These are phyloP conservation scores for Stachybotrys echinatus DNA, from an alignment of 2,329 filamentous ascomycete species.

Conservation along the genomic window DNA sequence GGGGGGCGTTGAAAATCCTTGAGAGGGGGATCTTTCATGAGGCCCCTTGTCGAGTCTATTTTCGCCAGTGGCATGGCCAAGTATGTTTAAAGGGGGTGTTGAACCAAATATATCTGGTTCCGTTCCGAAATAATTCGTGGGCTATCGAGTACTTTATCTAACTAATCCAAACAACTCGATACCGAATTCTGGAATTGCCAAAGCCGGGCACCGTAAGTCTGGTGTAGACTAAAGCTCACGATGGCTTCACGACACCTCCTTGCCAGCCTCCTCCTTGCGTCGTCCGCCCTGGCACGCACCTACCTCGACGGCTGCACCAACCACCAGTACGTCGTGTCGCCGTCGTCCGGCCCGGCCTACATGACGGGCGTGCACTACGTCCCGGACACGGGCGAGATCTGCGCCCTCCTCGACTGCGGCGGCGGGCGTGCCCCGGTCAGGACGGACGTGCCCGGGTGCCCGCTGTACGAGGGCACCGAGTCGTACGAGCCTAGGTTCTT, in stretches of 20 bases:
- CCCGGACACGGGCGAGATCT: constrained; percentile 59
- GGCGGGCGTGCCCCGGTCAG: constrained; percentile 61
- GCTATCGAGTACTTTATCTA: no score
- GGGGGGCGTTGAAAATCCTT: no score
- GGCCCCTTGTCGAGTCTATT: no score
- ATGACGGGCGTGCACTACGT: constrained; percentile 53
- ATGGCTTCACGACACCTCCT: constrained; percentile 20
- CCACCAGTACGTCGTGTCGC: constrained; percentile 24
- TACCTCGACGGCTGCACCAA: constrained; percentile 41
- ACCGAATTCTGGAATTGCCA: no score
- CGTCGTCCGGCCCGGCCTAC: constrained; percentile 28
- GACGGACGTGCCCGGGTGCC: constrained; percentile 57
- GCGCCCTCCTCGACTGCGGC: constrained; percentile 60
- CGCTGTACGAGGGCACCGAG: constrained; percentile 47
- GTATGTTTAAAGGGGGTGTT: no score
- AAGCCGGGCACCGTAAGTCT: no score
- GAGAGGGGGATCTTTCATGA: no score
- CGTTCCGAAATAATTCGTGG: no score
- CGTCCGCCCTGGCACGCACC: constrained; percentile 34
- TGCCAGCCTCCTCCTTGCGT: constrained; percentile 21
- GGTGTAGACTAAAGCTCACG: not conserved
- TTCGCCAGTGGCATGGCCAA: no score
- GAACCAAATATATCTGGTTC: no score
- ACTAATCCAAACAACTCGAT: no score
- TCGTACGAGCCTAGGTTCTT: constrained; percentile 49